Percentiles rank a stretch among this genome's conserved stretches.
Evolutionary conservation across 1,284 basidiomycete species (phyloP).

Genomic region (Austroboletus niveus): DNA sequence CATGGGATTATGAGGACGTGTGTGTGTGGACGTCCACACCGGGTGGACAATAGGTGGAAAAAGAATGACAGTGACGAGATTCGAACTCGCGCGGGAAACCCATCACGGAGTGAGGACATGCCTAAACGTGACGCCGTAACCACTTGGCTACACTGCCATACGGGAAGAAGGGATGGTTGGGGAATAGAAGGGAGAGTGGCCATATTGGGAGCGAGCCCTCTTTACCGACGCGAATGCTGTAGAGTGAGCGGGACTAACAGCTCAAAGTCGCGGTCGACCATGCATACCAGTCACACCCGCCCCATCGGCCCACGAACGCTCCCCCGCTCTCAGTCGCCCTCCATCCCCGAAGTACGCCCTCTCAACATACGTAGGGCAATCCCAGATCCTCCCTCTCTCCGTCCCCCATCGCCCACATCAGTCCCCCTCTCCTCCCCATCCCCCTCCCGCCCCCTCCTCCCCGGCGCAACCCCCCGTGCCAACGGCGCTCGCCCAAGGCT

Average conservation of each 20-base stretch:
- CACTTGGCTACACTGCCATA: slow-evolving; percentile 59
- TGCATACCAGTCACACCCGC: slow-evolving; percentile 41
- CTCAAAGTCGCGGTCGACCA: slow-evolving; percentile 25
- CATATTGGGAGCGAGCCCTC: neutral
- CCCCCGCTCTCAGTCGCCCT: slow-evolving; percentile 49
- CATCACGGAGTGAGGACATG: slow-evolving; percentile 47
- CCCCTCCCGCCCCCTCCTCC: slow-evolving; percentile 30
- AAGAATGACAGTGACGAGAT: slow-evolving; percentile 57
- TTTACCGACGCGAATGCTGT: slow-evolving; percentile 8
- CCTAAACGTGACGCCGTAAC: slow-evolving; percentile 64
- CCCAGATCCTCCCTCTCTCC: slow-evolving; percentile 33
- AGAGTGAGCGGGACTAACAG: neutral
- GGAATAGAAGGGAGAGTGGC: neutral
- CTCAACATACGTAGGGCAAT: slow-evolving; percentile 41
- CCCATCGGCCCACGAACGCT: slow-evolving; percentile 59
- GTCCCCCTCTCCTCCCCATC: slow-evolving; percentile 35
- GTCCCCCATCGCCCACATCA: slow-evolving; percentile 36
- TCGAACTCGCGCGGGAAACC: slow-evolving; percentile 62
- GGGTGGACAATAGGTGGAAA: slow-evolving; percentile 15
- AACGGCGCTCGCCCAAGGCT: slow-evolving; percentile 32
- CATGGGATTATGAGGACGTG: neutral
- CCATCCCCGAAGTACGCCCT: slow-evolving; percentile 38
- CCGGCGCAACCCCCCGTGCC: slow-evolving; percentile 23
- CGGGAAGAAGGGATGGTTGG: no score
- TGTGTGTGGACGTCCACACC: slow-evolving; percentile 9